Evolutionary conservation across 345 rosid species (phyloP), one percentile per base, ranked within the genome.

Genomic region (Mallotus nudiflorus): DNA sequence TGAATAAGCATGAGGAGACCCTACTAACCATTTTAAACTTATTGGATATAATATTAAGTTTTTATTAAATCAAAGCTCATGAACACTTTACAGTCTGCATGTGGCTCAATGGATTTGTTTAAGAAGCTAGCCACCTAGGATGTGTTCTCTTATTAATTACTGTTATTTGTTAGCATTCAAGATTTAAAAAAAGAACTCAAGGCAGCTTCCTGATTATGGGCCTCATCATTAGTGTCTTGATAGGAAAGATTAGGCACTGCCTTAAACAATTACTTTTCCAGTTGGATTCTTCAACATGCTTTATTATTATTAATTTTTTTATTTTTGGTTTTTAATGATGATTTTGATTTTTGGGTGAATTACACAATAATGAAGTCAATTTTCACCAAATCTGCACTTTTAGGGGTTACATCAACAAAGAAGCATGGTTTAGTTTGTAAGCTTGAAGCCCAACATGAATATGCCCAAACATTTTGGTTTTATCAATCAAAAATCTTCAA

Each of bases 121-220:
- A 69, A 14, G 37, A 39, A 20, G 13, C 16, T 31, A 66, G 46
- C 64, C 68, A 53, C 78, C 68, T 65, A 22, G 44, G 7, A 3
- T 42, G 39, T 22, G 54, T 27, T 58, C 4, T 24, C 13, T 22
- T 25, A 51, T 29, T n/a, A 12, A 55, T 24, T 54, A 53, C 10
- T 25, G 15, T 55, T 14, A 55, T 8, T 52, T 33, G 28, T 52
- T 22, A 52, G 58, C 9, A 48, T 11, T 20, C 2, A 42, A 44
- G 1, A 31, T 28, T 48, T 19, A 40, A 13, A 54, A 40, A 29
- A 3, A 42, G 39, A n/a, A 12, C 19, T 8, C 11, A 15, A 71
- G 70, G 79, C 73, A 61, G 66, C 42, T 66, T 69, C 72, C 78
- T 67, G 76, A 56, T 52, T 68, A 81, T 77, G 75, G 79, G 77